A percentile compares a stretch with the other conserved stretches of the same genome.
Conservation (phyloP, 768 basidiomycete species). For the Phaeotremella fagi region DNA sequence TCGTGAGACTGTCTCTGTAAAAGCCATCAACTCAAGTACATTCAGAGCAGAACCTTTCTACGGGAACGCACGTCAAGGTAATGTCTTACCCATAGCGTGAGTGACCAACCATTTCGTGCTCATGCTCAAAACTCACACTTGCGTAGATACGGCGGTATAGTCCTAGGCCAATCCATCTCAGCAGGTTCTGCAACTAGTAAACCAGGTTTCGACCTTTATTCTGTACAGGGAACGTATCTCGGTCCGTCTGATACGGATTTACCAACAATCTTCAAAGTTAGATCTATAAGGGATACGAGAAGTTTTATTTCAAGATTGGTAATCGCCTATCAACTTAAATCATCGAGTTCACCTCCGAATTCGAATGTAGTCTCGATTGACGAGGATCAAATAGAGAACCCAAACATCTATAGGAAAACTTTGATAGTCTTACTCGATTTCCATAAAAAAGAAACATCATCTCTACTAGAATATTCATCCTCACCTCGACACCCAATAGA, state of each 20-base stretch:
- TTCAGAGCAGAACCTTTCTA: constrained; percentile 12
- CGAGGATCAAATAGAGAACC: neutral
- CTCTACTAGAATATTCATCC: constrained; percentile 6
- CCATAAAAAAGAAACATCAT: constrained; percentile 8
- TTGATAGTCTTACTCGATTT: constrained; percentile 15
- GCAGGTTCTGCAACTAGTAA: constrained; percentile 2
- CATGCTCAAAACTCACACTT: neutral
- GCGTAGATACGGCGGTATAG: constrained; percentile 13
- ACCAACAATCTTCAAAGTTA: constrained; percentile 8
- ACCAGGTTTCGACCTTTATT: constrained; percentile 11
- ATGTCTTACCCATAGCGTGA: constrained; percentile 14
- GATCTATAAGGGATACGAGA: constrained; percentile 13
- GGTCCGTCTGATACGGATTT: constrained; percentile 15
- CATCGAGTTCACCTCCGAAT: too few species aligned
- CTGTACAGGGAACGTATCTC: constrained; percentile 19
- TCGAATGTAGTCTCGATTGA: too few species aligned
- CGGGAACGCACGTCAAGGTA: constrained; percentile 6
- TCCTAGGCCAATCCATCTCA: constrained; percentile 5
- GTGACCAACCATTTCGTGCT: neutral
- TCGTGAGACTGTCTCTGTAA: constrained; percentile 4
- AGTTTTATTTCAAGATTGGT: constrained; percentile 14
- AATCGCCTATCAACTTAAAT: constrained; percentile 14
- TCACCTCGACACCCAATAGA: constrained; percentile 1
- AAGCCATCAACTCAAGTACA: neutral
- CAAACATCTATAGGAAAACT: neutral